A percentile compares a stretch with the other conserved stretches of the same genome.
Conservation (phyloP, 2,329 filamentous ascomycete genomes). For the Fusarium nurragi region DNA sequence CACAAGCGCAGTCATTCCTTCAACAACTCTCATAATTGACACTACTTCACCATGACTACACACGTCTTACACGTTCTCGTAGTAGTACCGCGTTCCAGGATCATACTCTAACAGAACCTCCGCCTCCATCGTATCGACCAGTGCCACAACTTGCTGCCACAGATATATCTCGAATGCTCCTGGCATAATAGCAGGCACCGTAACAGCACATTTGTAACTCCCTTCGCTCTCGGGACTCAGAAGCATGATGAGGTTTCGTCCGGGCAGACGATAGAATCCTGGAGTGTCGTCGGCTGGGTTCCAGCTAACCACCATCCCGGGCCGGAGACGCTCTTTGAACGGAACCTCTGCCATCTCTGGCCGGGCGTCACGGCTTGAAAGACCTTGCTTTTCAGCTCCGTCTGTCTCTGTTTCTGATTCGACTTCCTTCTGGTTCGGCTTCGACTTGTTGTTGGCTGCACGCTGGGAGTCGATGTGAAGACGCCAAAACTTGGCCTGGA, state of each 20-base stretch:
- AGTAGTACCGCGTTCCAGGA: conserved; percentile 54
- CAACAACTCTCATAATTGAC: no score
- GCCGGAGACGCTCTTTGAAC: conserved; percentile 54
- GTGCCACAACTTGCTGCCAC: conserved; percentile 51
- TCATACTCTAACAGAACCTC: conserved; percentile 58
- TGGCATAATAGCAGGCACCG: conserved; percentile 48
- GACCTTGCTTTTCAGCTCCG: background rate
- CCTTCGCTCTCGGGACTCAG: conserved; percentile 43
- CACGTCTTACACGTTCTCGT: conserved; percentile 43
- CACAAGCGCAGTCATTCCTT: background rate
- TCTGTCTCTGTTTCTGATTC: background rate
- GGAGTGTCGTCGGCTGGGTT: conserved; percentile 29
- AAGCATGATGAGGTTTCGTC: conserved; percentile 47
- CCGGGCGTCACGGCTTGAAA: conserved; percentile 47
- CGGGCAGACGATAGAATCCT: conserved; percentile 23
- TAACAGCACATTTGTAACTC: conserved; percentile 51
- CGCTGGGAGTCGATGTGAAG: conserved; percentile 53
- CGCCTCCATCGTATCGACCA: conserved; percentile 49
- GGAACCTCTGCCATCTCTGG: conserved; percentile 37
- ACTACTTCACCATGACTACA: no score
- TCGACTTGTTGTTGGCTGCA: conserved; percentile 7
- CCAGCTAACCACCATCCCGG: conserved; percentile 55
- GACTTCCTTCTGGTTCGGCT: background rate
- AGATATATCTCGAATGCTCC: conserved; percentile 53
- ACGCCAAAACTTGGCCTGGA: conserved; percentile 55